A percentile compares a stretch with the other conserved stretches of the same genome.
These are phyloP conservation scores for Acer campestre DNA, from an alignment of 345 rosid genomes.

Conservation along the genomic window DNA sequence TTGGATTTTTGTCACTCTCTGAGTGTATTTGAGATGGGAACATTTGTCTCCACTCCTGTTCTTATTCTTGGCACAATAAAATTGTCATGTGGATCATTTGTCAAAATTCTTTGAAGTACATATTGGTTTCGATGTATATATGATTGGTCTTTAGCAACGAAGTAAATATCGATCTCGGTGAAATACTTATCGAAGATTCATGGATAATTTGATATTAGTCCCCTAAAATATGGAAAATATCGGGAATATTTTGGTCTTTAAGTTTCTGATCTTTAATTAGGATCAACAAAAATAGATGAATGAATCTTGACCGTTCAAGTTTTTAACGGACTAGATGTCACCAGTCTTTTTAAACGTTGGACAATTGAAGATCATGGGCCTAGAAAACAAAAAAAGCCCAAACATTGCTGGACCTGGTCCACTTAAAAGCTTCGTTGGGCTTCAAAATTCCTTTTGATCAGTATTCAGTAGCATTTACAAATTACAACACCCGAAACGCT, in stretches of 20 bases:
- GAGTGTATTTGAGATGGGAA: too few relatives aligned
- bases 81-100: not conserved
- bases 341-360: not conserved
- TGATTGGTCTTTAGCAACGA: too few relatives aligned
- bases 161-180: too few relatives aligned
- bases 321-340: not conserved
- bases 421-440: not conserved
- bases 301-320: not conserved
- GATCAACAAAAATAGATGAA: not conserved
- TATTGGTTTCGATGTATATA: too few relatives aligned
- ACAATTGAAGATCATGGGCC: not conserved
- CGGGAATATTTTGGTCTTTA: too few relatives aligned
- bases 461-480: not conserved
- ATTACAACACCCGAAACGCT: not conserved
- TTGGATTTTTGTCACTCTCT: not conserved
- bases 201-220: too few relatives aligned
- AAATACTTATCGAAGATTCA: too few relatives aligned
- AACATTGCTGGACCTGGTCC: not conserved
- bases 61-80: not conserved
- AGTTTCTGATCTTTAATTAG: too few relatives aligned
- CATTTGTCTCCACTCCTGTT: too few relatives aligned
- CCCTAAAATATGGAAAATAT: too few relatives aligned
- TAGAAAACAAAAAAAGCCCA: not conserved
- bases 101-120: not conserved
- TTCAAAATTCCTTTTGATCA: not conserved